Base-by-base conservation (phyloP, 805 yeast species). In the Sugiyamaella mastotermitis region DNA sequence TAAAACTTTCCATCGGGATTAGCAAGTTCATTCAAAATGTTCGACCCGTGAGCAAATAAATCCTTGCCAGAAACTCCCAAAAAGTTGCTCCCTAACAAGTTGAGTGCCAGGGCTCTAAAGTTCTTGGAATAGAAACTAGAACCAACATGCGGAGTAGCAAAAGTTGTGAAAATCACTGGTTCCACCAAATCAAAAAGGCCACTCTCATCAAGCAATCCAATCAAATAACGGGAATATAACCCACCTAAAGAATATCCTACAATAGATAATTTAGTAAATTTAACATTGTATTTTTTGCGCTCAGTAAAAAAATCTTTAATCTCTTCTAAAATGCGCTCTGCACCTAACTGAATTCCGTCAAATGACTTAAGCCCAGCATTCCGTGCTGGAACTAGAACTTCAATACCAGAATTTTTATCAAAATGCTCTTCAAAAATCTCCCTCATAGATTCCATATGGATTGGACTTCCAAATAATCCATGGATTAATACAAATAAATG, bases 201-300 rank as follows among this genome's bases (percentile, higher is more conserved):
- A 51, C 60, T 23, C 59, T 66, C 66, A 38, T 72, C 58, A 42
- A 77, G 64, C 33, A 79, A 67, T 0, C 97, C 97, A 37, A 85
- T 66, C 19, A 83, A 72, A 55, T 83, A 85, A 29, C 97, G 68
- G 0, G 86, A 69, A 11, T 84, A 71, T 22, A 90, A 59, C 0
- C 97, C 97, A n/a, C 97, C 97, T 37, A 88, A 58, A 0, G 95
- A 84, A 56, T 88, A 88, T 0, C 97, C 96, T 2, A 87, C 70
- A 27, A 88, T 64, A 46, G 90, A 80, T 33, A 88, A 69, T 42
- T 77, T 71, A 8, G 67, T 66, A 8, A 83, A 81, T 11, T 43
- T 48, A n/a, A 55, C 58, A 5, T 55, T 55, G 1, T 48, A 52
- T 68, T 49, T 64, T 71, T 40, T 11, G 26, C 46, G 38, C 8